Base-by-base conservation (phyloP, 768 basidiomycete species). In the Cystofilobasidium macerans region DNA sequence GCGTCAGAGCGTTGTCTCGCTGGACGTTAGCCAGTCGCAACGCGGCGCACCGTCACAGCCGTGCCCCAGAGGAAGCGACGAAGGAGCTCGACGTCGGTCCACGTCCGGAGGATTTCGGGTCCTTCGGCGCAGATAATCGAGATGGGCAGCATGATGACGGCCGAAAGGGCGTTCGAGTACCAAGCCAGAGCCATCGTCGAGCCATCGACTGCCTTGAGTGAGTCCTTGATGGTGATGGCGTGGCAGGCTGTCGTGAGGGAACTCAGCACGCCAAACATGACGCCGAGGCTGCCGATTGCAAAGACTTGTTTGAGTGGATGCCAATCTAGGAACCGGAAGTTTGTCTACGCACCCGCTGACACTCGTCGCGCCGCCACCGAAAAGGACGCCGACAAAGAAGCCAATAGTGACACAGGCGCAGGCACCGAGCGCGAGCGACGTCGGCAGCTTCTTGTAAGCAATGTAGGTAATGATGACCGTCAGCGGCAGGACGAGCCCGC, bases 221-320 rank as follows among this genome's bases (percentile, higher is more conserved):
- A 85, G 70, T 85, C 83, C 77, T 97, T 98, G 79, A 98, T 95
- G 66, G 95, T 86, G 28, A 95, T 89, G 1, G 91, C 91, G 75
- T 97, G 94, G 16, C 86, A 76, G 1, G 92, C 87, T 14, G 89
- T 91, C 69, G 92, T 87, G n/a, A 84, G 78, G 7, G 89, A 92
- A 70, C 85, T 87, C 35, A 86, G 78, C 18, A 93, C 84, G 68
- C 93, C 94, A 72, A 91, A 93, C 38, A 76, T 75, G 68, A 94
- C 77, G 22, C 93, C 93, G 45, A 85, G 70, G 33, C 79, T 69
- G 40, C 61, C 8, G 32, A 28, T 12, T 14, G 22, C n/a, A 38
- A 20, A 22, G 8, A 53, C 48, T 8, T 20, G 48, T 20, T 38
- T 14, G 36, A 38, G 14, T 14, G 36, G 36, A 7, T 7, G 36